A percentile compares a stretch with the other conserved stretches of the same genome.
Conservation (phyloP, 2,329 filamentous ascomycete genomes). For the Pseudocercospora ulei region DNA sequence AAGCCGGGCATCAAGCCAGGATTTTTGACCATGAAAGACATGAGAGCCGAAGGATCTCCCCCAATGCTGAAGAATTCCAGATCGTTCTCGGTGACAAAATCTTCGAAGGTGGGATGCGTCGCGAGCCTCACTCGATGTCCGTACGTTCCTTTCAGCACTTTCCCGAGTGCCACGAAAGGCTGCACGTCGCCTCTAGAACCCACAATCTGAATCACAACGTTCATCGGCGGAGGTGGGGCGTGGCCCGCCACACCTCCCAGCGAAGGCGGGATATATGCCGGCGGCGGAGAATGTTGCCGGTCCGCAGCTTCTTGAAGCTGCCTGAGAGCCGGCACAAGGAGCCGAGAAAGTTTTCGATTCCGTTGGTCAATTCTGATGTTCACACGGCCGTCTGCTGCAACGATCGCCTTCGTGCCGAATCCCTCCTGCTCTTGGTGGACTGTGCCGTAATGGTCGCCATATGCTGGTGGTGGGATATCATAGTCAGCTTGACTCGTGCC, state of each 20-base stretch:
- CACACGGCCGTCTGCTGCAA: slow-evolving; percentile 60
- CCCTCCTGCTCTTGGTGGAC: slow-evolving; percentile 36
- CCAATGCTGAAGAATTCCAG: slow-evolving; percentile 46
- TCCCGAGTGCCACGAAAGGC: slow-evolving; percentile 44
- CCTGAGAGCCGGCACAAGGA: slow-evolving; percentile 56
- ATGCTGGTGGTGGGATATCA: slow-evolving; percentile 35
- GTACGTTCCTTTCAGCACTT: slow-evolving; percentile 43
- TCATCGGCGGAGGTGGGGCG: slow-evolving; percentile 42
- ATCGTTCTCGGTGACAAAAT: slow-evolving; percentile 44
- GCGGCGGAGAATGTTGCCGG: slow-evolving; percentile 46
- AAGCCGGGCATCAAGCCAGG: slow-evolving; percentile 76
- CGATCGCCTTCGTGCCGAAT: slow-evolving; percentile 35
- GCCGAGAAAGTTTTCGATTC: slow-evolving; percentile 53
- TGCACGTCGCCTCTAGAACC: slow-evolving; percentile 45
- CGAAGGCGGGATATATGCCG: slow-evolving; percentile 63
- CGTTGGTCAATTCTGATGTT: slow-evolving; percentile 71
- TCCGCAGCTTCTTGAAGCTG: slow-evolving; percentile 45
- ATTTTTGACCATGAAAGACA: slow-evolving; percentile 84
- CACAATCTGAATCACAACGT: slow-evolving; percentile 44
- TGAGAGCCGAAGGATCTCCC: slow-evolving; percentile 43
- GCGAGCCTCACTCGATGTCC: slow-evolving; percentile 42
- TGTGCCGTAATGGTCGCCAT: slow-evolving; percentile 35
- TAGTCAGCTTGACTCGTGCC: slow-evolving; percentile 14
- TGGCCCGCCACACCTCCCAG: slow-evolving; percentile 57
- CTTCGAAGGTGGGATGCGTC: slow-evolving; percentile 43